Evolutionary conservation across 106 monocot genomes (phyloP).

Genomic region (Allium fistulosum): DNA sequence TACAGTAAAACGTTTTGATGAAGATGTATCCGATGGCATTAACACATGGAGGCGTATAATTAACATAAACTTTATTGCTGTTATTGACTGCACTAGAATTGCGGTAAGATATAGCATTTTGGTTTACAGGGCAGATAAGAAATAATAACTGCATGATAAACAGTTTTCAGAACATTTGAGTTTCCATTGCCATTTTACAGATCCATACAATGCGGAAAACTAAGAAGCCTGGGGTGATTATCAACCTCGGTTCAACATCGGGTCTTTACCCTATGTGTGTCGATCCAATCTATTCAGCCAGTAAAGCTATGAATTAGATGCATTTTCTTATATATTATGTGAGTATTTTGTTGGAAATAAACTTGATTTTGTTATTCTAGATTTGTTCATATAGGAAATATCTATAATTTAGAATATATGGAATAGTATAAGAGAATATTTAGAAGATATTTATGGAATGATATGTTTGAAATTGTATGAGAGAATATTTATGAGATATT

Average conservation of each 20-base stretch:
- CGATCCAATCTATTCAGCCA: conserved; percentile 67
- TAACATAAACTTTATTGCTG: conserved; percentile 64
- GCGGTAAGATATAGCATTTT: conserved; percentile 42
- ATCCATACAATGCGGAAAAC: conserved; percentile 53
- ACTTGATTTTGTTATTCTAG: no score
- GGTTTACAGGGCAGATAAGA: no score
- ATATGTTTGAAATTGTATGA: no score
- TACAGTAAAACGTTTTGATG: conserved; percentile 29
- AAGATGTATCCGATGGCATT: conserved; percentile 73
- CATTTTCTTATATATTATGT: no score
- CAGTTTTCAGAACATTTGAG: not conserved
- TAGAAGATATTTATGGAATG: no score
- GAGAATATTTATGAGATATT: no score
- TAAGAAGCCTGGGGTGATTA: conserved; percentile 65
- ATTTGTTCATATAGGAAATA: no score
- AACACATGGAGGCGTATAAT: conserved; percentile 69
- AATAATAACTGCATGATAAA: no score
- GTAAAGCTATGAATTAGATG: conserved; percentile 43
- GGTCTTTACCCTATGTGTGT: conserved; percentile 62
- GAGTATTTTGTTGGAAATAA: no score
- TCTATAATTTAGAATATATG: no score
- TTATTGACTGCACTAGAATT: conserved; percentile 75
- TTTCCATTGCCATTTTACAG: conserved; percentile 22
- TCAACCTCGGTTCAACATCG: conserved; percentile 84
- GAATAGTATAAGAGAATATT: no score